Percentiles rank a stretch among this genome's conserved stretches.
Conservation (phyloP, 441 rosid genomes). For the Viola pubescens region DNA sequence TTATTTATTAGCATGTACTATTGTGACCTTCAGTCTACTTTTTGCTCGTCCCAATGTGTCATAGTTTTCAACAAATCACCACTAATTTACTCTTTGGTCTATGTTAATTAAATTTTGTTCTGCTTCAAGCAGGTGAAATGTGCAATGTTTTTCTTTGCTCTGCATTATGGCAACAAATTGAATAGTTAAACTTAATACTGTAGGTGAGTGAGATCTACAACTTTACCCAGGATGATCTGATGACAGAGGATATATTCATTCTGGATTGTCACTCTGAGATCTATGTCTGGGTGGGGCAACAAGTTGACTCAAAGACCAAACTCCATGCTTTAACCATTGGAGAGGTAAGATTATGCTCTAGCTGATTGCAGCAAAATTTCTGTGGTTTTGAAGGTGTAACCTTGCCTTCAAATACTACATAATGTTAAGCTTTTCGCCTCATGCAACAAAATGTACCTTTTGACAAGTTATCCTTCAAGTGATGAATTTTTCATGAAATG, state of each 20-base stretch:
- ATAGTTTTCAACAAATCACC: too few relatives aligned
- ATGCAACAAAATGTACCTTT: too few relatives aligned
- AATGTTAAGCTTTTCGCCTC: too few relatives aligned
- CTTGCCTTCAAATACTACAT: too few relatives aligned
- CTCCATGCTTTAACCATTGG: conserved; percentile 60
- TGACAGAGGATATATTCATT: conserved; percentile 90
- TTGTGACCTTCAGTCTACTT: too few relatives aligned
- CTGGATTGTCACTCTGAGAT: conserved; percentile 78
- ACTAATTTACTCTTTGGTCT: too few relatives aligned
- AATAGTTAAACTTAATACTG: background rate
- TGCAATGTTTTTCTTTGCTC: background rate
- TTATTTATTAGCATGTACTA: conserved; percentile 3
- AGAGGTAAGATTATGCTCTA: conserved; percentile 45
- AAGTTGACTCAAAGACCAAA: conserved; percentile 66
- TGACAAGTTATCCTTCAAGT: too few relatives aligned
- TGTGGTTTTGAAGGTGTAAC: background rate
- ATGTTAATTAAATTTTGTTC: too few relatives aligned
- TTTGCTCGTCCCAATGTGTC: too few relatives aligned
- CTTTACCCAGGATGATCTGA: conserved; percentile 86
- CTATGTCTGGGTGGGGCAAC: conserved; percentile 95
- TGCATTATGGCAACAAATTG: background rate
- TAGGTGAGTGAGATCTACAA: conserved; percentile 80
- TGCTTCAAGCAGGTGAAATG: too few relatives aligned
- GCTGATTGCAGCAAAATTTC: background rate
- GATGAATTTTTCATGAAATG: too few relatives aligned